Evolutionary conservation across 176 grass and related monocot genomes (phyloP), one percentile per base, ranked within the genome.

Genomic region (Triticum dicoccoides): DNA sequence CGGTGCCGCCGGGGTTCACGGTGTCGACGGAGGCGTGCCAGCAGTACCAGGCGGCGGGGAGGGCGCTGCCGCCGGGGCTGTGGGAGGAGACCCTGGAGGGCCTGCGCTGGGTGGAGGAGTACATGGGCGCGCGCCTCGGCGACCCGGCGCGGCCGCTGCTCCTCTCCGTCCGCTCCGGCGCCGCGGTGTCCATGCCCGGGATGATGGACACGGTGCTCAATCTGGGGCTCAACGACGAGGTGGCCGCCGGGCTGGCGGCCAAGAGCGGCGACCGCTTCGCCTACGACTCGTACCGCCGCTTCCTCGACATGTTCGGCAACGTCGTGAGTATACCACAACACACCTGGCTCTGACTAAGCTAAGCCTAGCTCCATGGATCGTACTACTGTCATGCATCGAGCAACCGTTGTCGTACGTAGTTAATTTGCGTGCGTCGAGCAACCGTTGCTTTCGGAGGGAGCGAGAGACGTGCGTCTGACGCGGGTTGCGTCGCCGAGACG

Each of bases 181-280:
- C 97, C 27, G 97, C 97, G 0, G 97, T 99, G 29, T 99, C 97
- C 9, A 99, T 99, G 97, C 97, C 97, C 5, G 97, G 97, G 1
- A 99, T 99, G 97, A 99, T 99, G 97, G 97, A 99, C 87, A 99
- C 97, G 2, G 97, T 99, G 85, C 85, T 99, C 29, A 99, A 99
- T 82, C 87, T 99, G 87, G 97, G 97, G 6, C 92, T 99, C 51
- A 95, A 97, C 83, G 97, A 99, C 82, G 90, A 93, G 69, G 94
- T 99, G 63, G 97, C 93, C 25, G 87, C 69, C 0, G 97, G 94
- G 4, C 87, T 99, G 4, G 94, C 94, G 1, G 59, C 87, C 49
- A 99, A 97, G 94, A 97, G 97, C 61, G 97, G 97, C 14, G 90
- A 99, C 69, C 87, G 97, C 14, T 99, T 99, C 80, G 97, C 97